These are phyloP conservation scores for Apiospora marii DNA, from an alignment of 2,329 filamentous ascomycete genomes.

Conservation along the genomic window DNA sequence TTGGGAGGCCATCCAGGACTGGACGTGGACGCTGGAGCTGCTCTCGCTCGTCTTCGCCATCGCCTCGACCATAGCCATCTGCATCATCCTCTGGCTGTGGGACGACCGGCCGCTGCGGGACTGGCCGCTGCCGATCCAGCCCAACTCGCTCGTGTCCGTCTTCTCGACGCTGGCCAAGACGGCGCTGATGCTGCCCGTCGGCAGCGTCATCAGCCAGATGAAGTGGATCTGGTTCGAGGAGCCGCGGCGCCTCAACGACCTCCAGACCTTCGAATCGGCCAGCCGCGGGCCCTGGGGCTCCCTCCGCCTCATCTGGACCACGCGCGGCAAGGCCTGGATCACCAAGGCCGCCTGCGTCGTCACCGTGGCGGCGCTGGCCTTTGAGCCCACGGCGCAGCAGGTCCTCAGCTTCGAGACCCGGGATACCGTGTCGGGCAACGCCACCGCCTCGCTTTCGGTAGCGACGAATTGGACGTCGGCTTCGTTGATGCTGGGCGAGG, in stretches of 20 bases:
- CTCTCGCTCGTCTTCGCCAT: conserved; percentile 14
- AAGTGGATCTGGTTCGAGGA: conserved; percentile 44
- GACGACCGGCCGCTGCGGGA: background rate
- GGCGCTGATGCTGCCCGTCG: conserved; percentile 40
- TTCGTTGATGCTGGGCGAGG: background rate
- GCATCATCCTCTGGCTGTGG: background rate
- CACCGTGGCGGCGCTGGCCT: conserved; percentile 26
- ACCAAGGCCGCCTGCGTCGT: conserved; percentile 23
- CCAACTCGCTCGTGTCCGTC: conserved; percentile 45
- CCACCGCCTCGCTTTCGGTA: background rate
- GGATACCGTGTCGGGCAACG: conserved; percentile 2
- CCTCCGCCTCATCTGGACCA: conserved; percentile 22
- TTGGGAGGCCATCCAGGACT: conserved; percentile 11
- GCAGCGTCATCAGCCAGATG: conserved; percentile 44
- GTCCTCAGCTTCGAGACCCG: conserved; percentile 26
- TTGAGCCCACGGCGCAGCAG: conserved; percentile 32
- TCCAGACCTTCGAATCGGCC: conserved; percentile 41
- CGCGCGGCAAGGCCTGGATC: background rate
- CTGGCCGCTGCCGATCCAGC: conserved; percentile 33
- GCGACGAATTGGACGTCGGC: conserved; percentile 18
- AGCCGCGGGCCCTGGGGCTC: conserved; percentile 40
- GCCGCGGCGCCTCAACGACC: conserved; percentile 34
- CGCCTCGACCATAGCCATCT: background rate
- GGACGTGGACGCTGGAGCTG: conserved; percentile 12
- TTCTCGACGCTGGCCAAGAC: conserved; percentile 43